Evolutionary conservation across 192 early-diverging fungal species (phyloP), one percentile per base, ranked within the genome.

Genomic region (Fimicolochytrium jonesii): DNA sequence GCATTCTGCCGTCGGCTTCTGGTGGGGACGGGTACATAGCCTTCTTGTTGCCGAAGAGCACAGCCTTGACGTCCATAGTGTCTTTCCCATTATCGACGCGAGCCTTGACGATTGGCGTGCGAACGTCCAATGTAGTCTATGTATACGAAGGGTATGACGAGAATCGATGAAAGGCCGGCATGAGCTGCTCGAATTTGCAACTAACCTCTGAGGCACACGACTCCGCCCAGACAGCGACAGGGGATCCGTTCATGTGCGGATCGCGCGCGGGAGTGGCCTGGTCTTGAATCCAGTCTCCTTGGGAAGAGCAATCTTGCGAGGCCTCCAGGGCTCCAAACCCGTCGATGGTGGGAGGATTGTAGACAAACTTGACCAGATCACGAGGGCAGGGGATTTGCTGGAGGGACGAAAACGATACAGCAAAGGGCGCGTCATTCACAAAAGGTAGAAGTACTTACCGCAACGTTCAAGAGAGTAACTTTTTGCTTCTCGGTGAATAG

Each of bases 401-500:
- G 50, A 31, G 18, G 36, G 72, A 6, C 41, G 37, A n/a, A n/a
- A n/a, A n/a, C n/a, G n/a, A n/a, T n/a, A n/a, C n/a, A n/a, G n/a
- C n/a, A n/a, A n/a, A 59, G 20, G 4, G 33, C 25, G 57, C 43
- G 3, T 43, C 29, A 26, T n/a, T 2, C 2, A 7, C 2, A n/a
- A n/a, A n/a, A n/a, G n/a, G n/a, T n/a, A n/a, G n/a, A n/a, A n/a
- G 35, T 41, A 53, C 56, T 42, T 54, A 77, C 73, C 6, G 78
- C 47, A 20, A 73, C 50, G 18, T 73, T 69, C 9, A 88, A 62
- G 2, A 90, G 68, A 60, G 82, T 81, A 11, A 68, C 37, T 60
- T 89, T 91, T 64, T 91, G 90, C 49, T 79, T 75, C 56, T 90
- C 87, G 0, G 87, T 91, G 48, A 91, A 91, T 0, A 81, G 75